Percentiles rank a stretch among this genome's conserved stretches.
These are phyloP conservation scores for Isochrysis galbana DNA, from an alignment of 78 protist genomes.

Conservation along the genomic window DNA sequence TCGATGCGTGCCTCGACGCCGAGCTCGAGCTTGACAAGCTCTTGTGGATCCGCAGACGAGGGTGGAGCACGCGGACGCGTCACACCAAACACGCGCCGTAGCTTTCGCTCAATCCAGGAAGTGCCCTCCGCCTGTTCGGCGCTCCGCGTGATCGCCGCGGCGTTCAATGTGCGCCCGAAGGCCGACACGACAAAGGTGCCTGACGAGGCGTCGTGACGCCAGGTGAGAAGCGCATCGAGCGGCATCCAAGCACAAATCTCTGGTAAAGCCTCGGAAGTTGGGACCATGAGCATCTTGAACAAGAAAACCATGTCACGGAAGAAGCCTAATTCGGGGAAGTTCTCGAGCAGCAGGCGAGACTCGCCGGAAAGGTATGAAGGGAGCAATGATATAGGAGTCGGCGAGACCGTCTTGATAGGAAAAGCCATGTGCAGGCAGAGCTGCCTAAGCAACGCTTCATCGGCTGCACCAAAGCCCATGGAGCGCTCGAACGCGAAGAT, in stretches of 20 bases:
- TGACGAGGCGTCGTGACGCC: neutral
- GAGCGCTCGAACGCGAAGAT: neutral
- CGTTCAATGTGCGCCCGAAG: neutral
- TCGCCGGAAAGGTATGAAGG: conserved; percentile 2
- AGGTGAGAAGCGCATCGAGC: neutral
- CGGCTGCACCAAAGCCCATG: neutral
- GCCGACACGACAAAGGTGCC: conserved; percentile 6
- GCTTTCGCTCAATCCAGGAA: neutral
- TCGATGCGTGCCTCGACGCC: conserved; percentile 11
- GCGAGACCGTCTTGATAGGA: neutral
- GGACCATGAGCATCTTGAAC: conserved; percentile 38
- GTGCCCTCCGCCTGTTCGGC: neutral
- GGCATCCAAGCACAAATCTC: neutral
- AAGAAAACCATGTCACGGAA: conserved; percentile 54
- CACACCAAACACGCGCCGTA: neutral
- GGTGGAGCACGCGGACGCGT: conserved; percentile 36
- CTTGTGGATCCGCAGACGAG: conserved; percentile 35
- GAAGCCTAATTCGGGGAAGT: conserved; percentile 48
- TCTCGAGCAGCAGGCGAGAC: conserved; percentile 1
- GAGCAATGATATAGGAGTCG: neutral
- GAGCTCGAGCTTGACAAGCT: conserved; percentile 1
- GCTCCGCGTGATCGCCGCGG: neutral
- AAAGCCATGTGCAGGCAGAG: conserved; percentile 15
- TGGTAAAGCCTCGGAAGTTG: conserved; percentile 19
- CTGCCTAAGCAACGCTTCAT: neutral